Conservation (phyloP, 2,329 filamentous ascomycete species). For the Calonectria ilicicola region DNA sequence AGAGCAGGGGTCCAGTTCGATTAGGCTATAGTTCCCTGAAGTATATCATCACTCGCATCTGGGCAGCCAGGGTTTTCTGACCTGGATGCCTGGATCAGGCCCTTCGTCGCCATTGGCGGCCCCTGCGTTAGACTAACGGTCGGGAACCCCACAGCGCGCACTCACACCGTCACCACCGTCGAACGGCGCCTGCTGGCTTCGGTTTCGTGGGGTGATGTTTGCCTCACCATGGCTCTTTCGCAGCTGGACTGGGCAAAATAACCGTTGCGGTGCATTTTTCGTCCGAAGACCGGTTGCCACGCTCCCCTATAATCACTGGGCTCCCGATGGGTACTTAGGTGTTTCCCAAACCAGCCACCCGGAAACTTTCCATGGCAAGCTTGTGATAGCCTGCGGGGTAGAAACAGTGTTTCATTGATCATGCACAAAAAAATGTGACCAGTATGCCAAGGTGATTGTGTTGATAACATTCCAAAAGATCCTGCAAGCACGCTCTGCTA, state of each 20-base stretch:
- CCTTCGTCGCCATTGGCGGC: slow-evolving; percentile 30
- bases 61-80: slow-evolving; percentile 28
- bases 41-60: slow-evolving; percentile 37
- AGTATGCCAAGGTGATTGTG: not conserved
- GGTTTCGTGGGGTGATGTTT: slow-evolving; percentile 43
- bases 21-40: slow-evolving; percentile 24
- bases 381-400: slow-evolving; percentile 29
- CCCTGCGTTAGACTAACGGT: slow-evolving; percentile 41
- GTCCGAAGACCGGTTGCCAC: slow-evolving; percentile 14
- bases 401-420: slow-evolving; percentile 28
- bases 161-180: slow-evolving; percentile 43
- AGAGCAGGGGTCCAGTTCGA: slow-evolving; percentile 17
- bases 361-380: slow-evolving; percentile 14
- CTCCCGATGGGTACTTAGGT: slow-evolving; percentile 21
- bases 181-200: slow-evolving; percentile 40
- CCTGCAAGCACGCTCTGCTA: slow-evolving; percentile 6
- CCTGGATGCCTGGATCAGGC: slow-evolving; percentile 24
- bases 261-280: slow-evolving; percentile 14
- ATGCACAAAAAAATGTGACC: slow-evolving; percentile 3
- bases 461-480: slow-evolving; percentile 9
- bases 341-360: slow-evolving; percentile 23
- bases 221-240: slow-evolving; percentile 39
- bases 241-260: slow-evolving; percentile 25
- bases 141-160: slow-evolving; percentile 34
- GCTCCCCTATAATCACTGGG: slow-evolving; percentile 19